Conservation (phyloP, 495 filamentous ascomycete genomes). For the Aspergillus bridgeri region DNA sequence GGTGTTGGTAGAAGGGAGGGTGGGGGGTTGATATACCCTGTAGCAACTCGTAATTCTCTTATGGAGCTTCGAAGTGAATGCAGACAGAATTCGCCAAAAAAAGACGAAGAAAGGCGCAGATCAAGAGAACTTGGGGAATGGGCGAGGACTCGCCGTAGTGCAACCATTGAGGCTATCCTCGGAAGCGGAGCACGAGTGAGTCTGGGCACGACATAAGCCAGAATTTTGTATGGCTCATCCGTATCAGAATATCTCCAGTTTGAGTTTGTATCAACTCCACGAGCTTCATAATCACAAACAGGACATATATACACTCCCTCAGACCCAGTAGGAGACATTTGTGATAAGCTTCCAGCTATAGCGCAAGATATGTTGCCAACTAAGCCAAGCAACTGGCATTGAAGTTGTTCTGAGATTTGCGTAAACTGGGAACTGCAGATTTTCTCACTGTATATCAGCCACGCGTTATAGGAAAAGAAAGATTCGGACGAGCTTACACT, state of each 20-base stretch:
- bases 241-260: constrained; percentile 29
- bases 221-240: constrained; percentile 47
- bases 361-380: constrained; percentile 46
- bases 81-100: constrained; percentile 74
- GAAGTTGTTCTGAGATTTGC: constrained; percentile 25
- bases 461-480: neutral
- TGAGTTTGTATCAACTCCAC: constrained; percentile 11
- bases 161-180: constrained; percentile 70
- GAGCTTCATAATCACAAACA: constrained; percentile 30
- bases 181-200: constrained; percentile 58
- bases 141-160: constrained; percentile 61
- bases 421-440: constrained; percentile 14
- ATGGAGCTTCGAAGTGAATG: constrained; percentile 75
- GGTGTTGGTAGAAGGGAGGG: too few relatives aligned
- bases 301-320: constrained; percentile 34
- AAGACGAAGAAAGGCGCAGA: constrained; percentile 62
- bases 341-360: constrained; percentile 26
- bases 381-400: constrained; percentile 29
- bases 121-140: constrained; percentile 56
- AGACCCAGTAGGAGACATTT: constrained; percentile 13
- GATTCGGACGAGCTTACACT: neutral
- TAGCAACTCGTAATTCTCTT: constrained; percentile 80
- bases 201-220: constrained; percentile 53
- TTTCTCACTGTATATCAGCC: constrained; percentile 8
- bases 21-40: constrained; percentile 47